Evolutionary conservation across 1,139 yeast genomes (phyloP).

Genomic region (Nakaseomyces delphensis): DNA sequence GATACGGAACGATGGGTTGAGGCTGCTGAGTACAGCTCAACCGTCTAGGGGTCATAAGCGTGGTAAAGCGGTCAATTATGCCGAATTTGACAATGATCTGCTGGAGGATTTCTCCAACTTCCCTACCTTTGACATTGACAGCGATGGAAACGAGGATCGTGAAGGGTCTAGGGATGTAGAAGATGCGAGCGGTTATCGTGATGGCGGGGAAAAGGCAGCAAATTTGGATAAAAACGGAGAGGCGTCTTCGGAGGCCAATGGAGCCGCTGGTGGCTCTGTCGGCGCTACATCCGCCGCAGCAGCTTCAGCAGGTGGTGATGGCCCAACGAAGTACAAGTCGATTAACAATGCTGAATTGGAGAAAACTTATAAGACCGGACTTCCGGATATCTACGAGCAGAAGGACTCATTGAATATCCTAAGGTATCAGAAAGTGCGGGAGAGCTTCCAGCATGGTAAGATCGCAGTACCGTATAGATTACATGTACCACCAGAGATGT

Average conservation of each 20-base stretch:
- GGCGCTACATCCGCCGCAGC: background rate
- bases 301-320: background rate
- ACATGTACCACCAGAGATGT: conserved; percentile 14
- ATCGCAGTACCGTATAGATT: conserved; percentile 28
- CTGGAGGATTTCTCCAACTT: conserved; percentile 46
- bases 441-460: conserved; percentile 29
- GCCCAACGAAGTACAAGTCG: background rate
- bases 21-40: conserved; percentile 64
- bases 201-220: too few relatives aligned
- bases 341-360: conserved; percentile 9
- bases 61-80: conserved; percentile 64
- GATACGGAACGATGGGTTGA: conserved; percentile 54
- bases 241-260: too few relatives aligned
- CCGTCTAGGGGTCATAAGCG: conserved; percentile 73
- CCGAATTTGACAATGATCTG: conserved; percentile 74
- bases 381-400: conserved; percentile 30
- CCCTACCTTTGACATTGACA: conserved; percentile 16
- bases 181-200: conserved; percentile 19
- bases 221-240: too few relatives aligned
- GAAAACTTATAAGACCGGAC: conserved; percentile 15
- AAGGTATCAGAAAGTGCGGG: conserved; percentile 30
- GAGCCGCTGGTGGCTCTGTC: background rate
- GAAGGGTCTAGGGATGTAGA: conserved; percentile 9
- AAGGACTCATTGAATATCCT: conserved; percentile 27
- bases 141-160: conserved; percentile 13